Evolutionary conservation across 2,329 filamentous ascomycete genomes (phyloP).

Genomic region (Plectosphaerella sp.): DNA sequence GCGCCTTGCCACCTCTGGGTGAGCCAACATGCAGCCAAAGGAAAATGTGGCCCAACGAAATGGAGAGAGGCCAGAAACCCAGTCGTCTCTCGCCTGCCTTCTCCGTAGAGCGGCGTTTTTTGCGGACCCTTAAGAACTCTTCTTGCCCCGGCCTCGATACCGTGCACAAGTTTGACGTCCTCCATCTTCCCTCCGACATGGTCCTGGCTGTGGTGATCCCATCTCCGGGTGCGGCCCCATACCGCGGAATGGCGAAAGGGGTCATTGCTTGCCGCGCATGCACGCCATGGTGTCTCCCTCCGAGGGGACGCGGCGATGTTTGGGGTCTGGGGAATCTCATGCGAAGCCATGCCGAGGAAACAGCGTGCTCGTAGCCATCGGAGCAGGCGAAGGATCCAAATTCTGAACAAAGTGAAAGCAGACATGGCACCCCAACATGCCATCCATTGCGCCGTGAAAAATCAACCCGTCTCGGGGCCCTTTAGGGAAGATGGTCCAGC

Average conservation of each 20-base stretch:
- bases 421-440: background rate
- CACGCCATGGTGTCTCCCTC: too few relatives aligned
- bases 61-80: background rate
- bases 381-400: background rate
- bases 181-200: too few relatives aligned
- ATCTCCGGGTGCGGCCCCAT: too few relatives aligned
- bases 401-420: background rate
- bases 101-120: background rate
- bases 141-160: background rate
- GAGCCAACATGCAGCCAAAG: slow-evolving; percentile 7
- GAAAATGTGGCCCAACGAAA: background rate
- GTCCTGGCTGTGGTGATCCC: too few relatives aligned
- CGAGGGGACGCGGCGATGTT: too few relatives aligned
- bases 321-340: too few relatives aligned
- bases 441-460: background rate
- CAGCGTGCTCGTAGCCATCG: background rate
- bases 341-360: too few relatives aligned
- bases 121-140: background rate
- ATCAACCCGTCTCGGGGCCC: too few relatives aligned
- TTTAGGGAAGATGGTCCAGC: too few relatives aligned
- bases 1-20: background rate
- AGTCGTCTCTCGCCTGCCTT: background rate
- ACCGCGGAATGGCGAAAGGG: too few relatives aligned
- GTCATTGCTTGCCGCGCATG: too few relatives aligned
- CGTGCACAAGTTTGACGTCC: background rate